Conservation (phyloP, 495 filamentous ascomycete species). For the Neurospora tetrasperma region DNA sequence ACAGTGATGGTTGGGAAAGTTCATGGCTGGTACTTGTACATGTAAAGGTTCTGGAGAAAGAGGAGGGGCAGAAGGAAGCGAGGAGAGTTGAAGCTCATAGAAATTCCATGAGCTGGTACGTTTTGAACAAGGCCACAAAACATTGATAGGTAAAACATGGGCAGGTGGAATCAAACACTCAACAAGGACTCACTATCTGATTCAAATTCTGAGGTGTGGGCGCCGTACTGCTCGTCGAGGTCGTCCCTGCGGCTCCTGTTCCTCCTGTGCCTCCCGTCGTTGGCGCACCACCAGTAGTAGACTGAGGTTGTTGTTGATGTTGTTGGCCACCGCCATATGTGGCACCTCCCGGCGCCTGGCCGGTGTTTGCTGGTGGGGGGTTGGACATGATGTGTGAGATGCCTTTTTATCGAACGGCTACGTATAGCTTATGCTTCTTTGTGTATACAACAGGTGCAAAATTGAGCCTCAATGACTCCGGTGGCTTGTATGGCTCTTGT, state of each 20-base stretch:
- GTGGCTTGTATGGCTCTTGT: not conserved
- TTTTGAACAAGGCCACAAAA: not conserved
- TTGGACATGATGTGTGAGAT: constrained; percentile 14
- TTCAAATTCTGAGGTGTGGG: constrained; percentile 83
- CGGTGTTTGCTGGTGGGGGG: constrained; percentile 5
- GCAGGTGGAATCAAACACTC: constrained; percentile 7
- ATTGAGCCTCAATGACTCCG: not conserved
- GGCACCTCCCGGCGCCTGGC: constrained; percentile 8
- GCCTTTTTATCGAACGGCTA: not conserved
- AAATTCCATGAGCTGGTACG: not conserved
- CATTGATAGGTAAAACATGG: not conserved
- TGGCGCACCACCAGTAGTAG: constrained; percentile 12
- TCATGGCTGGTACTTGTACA: not conserved
- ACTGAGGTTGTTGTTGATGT: constrained; percentile 14
- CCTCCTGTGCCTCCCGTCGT: constrained; percentile 13
- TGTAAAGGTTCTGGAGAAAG: not conserved
- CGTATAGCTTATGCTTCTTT: not conserved
- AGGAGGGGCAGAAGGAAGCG: not conserved
- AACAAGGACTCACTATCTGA: constrained; percentile 57
- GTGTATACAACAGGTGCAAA: not conserved
- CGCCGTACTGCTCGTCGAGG: constrained; percentile 33
- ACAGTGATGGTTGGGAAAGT: not conserved
- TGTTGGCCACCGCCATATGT: constrained; percentile 8
- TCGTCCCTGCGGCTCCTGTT: constrained; percentile 10
- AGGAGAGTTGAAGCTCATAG: not conserved